phyloP scores from a whole-genome alignment of 345 rosid species.

The Citrus inodora region DNA sequence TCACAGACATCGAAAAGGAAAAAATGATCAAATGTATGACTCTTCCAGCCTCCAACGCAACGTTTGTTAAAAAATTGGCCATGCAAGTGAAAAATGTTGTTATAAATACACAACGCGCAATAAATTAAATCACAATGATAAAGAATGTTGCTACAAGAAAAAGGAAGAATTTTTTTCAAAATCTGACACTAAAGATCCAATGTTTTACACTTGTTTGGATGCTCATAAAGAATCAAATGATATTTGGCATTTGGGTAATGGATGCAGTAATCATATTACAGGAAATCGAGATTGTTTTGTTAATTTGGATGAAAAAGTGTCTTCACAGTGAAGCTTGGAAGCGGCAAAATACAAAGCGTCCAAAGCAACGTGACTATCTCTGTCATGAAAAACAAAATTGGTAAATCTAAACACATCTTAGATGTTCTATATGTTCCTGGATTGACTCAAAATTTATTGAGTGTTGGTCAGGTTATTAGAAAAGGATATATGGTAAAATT shows the following conservation, averaged over 20 bases:
- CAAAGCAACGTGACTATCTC: background rate
- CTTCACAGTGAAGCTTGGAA: background rate
- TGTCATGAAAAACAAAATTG: background rate
- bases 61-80: background rate
- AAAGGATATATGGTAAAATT: background rate
- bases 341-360: background rate
- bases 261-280: background rate
- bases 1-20: background rate
- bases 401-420: background rate
- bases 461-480: background rate
- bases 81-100: background rate
- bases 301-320: background rate
- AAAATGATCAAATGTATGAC: background rate
- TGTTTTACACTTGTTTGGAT: background rate
- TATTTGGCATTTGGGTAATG: background rate
- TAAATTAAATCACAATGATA: background rate
- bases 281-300: background rate
- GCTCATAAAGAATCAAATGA: background rate
- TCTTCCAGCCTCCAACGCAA: background rate
- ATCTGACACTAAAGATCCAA: background rate
- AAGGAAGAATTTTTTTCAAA: background rate
- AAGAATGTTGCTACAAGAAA: background rate
- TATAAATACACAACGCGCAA: background rate
- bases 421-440: background rate
- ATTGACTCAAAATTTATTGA: background rate